A percentile compares a stretch with the other conserved stretches of the same genome.
phyloP scores from a whole-genome alignment of 2,329 filamentous ascomycete species.

The Cercospora beticola region DNA sequence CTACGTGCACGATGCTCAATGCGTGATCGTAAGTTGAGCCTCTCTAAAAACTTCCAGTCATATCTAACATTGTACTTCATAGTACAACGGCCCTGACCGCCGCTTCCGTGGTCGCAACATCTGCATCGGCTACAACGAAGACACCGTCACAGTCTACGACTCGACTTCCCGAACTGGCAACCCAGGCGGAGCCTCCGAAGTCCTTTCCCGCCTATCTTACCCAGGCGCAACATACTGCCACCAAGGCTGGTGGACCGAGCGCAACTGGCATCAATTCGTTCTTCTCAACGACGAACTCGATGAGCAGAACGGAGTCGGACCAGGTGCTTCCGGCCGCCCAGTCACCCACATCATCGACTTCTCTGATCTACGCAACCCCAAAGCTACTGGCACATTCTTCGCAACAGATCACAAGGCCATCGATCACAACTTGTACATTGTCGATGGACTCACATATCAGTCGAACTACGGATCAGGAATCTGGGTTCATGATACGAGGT shows the following conservation, averaged over 20 bases:
- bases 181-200: conserved; percentile 10
- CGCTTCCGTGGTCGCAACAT: conserved; percentile 49
- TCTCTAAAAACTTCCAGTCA: too few relatives aligned
- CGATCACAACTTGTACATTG: conserved; percentile 44
- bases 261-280: neutral
- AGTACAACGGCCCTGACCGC: conserved; percentile 49
- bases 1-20: conserved; percentile 58
- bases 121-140: conserved; percentile 54
- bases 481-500: conserved; percentile 38
- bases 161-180: conserved; percentile 36
- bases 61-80: neutral
- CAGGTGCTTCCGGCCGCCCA: neutral
- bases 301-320: neutral
- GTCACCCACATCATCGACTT: conserved; percentile 11
- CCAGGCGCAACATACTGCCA: neutral
- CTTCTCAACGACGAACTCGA: conserved; percentile 1
- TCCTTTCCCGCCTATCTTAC: neutral
- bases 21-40: conserved; percentile 40
- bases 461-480: conserved; percentile 40
- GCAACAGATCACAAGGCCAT: conserved; percentile 33
- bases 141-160: conserved; percentile 44
- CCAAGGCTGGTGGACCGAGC: neutral
- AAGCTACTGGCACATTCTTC: conserved; percentile 39
- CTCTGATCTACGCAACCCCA: conserved; percentile 35
- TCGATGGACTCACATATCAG: conserved; percentile 39